phyloP scores from a whole-genome alignment of 2,329 filamentous ascomycete genomes.

The Diaporthe velutina region DNA sequence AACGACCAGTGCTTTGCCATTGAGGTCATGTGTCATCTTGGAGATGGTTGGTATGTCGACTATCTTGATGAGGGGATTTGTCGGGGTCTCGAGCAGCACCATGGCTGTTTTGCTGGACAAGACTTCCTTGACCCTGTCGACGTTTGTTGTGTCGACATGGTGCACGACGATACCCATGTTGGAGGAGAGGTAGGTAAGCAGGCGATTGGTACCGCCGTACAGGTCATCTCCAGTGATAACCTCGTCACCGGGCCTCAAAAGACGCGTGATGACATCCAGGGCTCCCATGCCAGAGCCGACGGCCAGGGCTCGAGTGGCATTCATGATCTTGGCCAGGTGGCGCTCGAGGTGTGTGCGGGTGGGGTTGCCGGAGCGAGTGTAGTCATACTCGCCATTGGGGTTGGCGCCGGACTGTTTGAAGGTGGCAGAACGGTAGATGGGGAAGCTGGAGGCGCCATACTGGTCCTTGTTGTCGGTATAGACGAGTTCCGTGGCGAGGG shows the following conservation, averaged over 20 bases:
- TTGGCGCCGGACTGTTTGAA: conserved; percentile 91
- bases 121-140: conserved; percentile 76
- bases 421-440: conserved; percentile 98
- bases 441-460: conserved; percentile 95
- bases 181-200: conserved; percentile 90
- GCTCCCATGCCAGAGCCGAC: conserved; percentile 98
- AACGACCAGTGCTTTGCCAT: conserved; percentile 83
- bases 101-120: conserved; percentile 88
- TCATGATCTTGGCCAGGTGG: conserved; percentile 99
- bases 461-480: conserved; percentile 97
- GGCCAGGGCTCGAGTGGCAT: conserved; percentile 88
- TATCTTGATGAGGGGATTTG: conserved; percentile 98
- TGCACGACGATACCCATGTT: conserved; percentile 94
- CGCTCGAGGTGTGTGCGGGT: conserved; percentile 96
- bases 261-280: conserved; percentile 92
- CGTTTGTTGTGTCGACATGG: conserved; percentile 92
- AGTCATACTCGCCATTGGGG: conserved; percentile 94
- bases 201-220: conserved; percentile 93
- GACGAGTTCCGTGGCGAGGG: conserved; percentile 94
- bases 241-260: conserved; percentile 93
- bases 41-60: conserved; percentile 90
- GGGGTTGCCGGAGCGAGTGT: conserved; percentile 97
- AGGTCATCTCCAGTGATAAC: conserved; percentile 97
- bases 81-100: conserved; percentile 96
- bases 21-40: conserved; percentile 79